Conservation (phyloP, 2,329 filamentous ascomycete species). For the Pseudopithomyces chartarum region DNA sequence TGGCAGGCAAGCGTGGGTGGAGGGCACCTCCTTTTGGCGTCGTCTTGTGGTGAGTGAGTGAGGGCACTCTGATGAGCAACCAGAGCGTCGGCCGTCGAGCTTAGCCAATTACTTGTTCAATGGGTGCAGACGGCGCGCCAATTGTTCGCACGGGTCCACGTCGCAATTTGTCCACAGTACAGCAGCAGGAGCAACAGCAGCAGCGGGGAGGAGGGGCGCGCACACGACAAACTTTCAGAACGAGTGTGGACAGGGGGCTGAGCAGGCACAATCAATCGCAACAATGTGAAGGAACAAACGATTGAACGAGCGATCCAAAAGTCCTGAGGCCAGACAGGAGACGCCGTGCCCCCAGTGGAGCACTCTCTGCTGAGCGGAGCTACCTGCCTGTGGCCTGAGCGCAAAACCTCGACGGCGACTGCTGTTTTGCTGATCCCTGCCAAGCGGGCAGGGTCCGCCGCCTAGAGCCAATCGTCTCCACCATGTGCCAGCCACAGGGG, state of each 20-base stretch:
- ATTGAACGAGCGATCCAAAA: neutral
- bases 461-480: constrained; percentile 6
- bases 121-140: neutral
- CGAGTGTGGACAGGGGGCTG: too few relatives aligned
- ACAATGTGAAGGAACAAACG: neutral
- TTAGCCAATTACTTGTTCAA: neutral
- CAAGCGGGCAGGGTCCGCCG: constrained; percentile 7
- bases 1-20: constrained; percentile 1
- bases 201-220: too few relatives aligned
- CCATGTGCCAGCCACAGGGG: constrained; percentile 2
- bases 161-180: too few relatives aligned
- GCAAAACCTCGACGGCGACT: neutral
- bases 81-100: too few relatives aligned
- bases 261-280: neutral
- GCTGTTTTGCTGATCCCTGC: constrained; percentile 5
- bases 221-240: too few relatives aligned
- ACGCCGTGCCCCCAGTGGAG: neutral
- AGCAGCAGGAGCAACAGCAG: too few relatives aligned
- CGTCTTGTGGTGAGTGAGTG: too few relatives aligned
- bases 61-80: neutral
- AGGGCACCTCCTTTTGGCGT: constrained; percentile 7
- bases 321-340: neutral
- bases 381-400: constrained; percentile 9
- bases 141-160: neutral
- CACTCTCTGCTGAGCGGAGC: constrained; percentile 2